Evolutionary conservation across 2,329 filamentous ascomycete species (phyloP).

Genomic region (Macrophomina phaseolina): DNA sequence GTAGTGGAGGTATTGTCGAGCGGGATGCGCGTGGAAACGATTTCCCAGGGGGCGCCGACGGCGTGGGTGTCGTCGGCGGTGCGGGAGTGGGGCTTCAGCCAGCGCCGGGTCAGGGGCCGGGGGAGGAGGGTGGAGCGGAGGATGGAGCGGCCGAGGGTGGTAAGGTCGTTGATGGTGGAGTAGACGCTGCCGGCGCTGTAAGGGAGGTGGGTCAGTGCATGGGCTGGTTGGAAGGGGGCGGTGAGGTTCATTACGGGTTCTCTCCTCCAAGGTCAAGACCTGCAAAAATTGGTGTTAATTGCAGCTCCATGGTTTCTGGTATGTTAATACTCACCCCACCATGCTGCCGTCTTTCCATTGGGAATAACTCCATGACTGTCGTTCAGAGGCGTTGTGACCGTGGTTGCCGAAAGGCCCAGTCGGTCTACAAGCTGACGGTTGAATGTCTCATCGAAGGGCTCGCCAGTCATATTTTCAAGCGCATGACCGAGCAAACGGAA

Average conservation of each 20-base stretch:
- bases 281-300: background rate
- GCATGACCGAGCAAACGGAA: conserved; percentile 47
- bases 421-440: conserved; percentile 45
- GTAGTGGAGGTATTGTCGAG: conserved; percentile 21
- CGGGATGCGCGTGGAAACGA: conserved; percentile 31
- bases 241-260: background rate
- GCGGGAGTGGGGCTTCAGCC: conserved; percentile 35
- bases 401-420: conserved; percentile 48
- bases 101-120: conserved; percentile 32
- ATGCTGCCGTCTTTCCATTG: conserved; percentile 26
- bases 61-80: conserved; percentile 31
- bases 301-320: background rate
- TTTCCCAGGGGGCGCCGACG: conserved; percentile 36
- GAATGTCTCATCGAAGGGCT: conserved; percentile 44
- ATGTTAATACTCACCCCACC: conserved; percentile 27
- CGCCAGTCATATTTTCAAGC: conserved; percentile 48
- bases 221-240: background rate
- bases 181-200: conserved; percentile 39
- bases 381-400: conserved; percentile 37
- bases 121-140: conserved; percentile 33
- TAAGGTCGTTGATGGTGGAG: conserved; percentile 32
- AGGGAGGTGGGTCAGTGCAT: conserved; percentile 20
- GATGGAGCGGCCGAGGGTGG: conserved; percentile 33
- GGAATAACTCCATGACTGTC: conserved; percentile 46
- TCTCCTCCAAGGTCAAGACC: background rate